Evolutionary conservation across 2,329 filamentous ascomycete genomes (phyloP).

Genomic region (Ascochyta rabiei): DNA sequence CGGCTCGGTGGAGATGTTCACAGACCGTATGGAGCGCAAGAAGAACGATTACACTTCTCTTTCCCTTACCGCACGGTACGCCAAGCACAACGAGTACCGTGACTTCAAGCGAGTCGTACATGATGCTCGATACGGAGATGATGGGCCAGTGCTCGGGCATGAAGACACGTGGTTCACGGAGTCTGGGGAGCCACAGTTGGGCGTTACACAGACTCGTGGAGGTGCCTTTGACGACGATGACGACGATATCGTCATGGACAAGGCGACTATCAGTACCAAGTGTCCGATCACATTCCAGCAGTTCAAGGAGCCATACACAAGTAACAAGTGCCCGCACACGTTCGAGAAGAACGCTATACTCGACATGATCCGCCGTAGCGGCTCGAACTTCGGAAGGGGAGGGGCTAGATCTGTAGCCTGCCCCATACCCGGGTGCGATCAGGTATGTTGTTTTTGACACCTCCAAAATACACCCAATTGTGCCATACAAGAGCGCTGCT

Average conservation of each 20-base stretch:
- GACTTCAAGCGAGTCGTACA: constrained; percentile 67
- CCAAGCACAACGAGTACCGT: constrained; percentile 64
- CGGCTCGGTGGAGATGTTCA: constrained; percentile 47
- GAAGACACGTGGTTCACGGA: constrained; percentile 68
- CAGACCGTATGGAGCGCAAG: constrained; percentile 46
- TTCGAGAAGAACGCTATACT: constrained; percentile 72
- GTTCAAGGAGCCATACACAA: constrained; percentile 71
- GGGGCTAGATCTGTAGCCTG: constrained; percentile 58
- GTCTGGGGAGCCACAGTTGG: constrained; percentile 52
- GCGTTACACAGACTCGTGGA: constrained; percentile 44
- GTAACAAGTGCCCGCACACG: constrained; percentile 70
- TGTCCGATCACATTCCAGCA: constrained; percentile 71
- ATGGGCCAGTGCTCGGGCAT: constrained; percentile 60
- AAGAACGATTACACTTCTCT: constrained; percentile 53
- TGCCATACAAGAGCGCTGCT: neutral
- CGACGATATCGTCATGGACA: constrained; percentile 71
- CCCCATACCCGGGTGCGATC: constrained; percentile 68
- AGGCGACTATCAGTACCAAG: constrained; percentile 68
- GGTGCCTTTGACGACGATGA: constrained; percentile 61
- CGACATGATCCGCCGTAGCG: constrained; percentile 54
- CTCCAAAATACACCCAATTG: neutral
- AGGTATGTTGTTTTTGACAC: constrained; percentile 39
- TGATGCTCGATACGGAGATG: constrained; percentile 63
- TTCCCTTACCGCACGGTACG: constrained; percentile 56
- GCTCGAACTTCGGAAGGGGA: constrained; percentile 18